These are phyloP conservation scores for Turritis glabra DNA, from an alignment of 345 rosid species.

Conservation along the genomic window DNA sequence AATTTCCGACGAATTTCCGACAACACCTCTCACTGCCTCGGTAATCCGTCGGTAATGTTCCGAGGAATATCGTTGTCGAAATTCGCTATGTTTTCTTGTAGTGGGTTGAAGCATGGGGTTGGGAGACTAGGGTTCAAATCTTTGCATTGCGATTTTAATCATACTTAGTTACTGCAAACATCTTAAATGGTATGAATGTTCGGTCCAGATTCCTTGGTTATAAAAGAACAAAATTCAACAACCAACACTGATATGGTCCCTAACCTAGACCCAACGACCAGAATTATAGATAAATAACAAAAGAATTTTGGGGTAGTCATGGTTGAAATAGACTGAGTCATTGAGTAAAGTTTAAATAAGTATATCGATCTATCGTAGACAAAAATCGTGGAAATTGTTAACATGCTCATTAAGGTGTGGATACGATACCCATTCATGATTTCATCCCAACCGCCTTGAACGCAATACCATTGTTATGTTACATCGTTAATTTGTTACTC, in stretches of 20 bases:
- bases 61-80: too few species aligned
- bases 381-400: not conserved
- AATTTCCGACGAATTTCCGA: too few species aligned
- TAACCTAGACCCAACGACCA: not conserved
- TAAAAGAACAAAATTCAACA: not conserved
- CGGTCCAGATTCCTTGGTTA: not conserved
- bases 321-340: not conserved
- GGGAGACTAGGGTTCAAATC: not conserved
- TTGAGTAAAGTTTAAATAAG: not conserved
- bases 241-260: not conserved
- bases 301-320: not conserved
- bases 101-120: not conserved
- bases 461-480: not conserved
- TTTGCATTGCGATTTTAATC: not conserved
- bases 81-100: too few species aligned
- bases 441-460: slow-evolving; percentile 1
- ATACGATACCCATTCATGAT: not conserved
- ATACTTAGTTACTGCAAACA: not conserved
- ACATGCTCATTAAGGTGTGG: not conserved
- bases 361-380: not conserved
- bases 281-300: not conserved
- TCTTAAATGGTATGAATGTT: not conserved
- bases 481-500: not conserved
- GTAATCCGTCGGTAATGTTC: too few species aligned
- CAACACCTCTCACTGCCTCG: too few species aligned